Evolutionary conservation across 1,284 basidiomycete species (phyloP), one percentile per base, ranked within the genome.

Genomic region (Trametes pubescens): DNA sequence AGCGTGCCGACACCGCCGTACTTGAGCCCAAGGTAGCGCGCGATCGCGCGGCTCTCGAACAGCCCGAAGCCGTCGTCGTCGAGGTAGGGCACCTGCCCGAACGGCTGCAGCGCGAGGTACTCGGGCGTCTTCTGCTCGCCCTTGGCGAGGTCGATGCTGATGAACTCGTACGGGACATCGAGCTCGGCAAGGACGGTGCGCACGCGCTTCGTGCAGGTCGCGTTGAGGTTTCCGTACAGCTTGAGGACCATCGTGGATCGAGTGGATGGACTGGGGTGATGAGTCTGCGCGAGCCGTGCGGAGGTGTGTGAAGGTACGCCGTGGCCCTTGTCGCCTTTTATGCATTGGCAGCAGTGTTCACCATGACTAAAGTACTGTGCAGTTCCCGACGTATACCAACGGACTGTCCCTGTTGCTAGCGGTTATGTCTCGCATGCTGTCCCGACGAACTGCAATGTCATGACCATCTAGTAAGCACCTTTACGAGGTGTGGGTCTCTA

Each of bases 11-110:
- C 72, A 57, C 71, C 66, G 6, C 76, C 68, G 61, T 83, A 82
- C 70, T 85, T 84, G 60, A 75, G 74, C 56, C 78, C 79, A 63
- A 85, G 57, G 71, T 86, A 86, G 37, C 84, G 80, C 6, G 67
- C 67, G 62, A 88, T 87, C 2, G 86, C 85, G 38, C 86, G 82
- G 38, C 81, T 83, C 72, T 88, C 84, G 72, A 74, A 84, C 49
- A 84, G 66, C 56, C 72, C 65, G 73, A 83, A 81, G 16, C 80
- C 79, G 51, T 84, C 82, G 51, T 85, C 80, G 48, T 83, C 77
- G 60, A 91, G 80, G 74, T 83, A 88, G 1, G 89, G 89, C 65
- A 91, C 74, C 72, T 87, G 86, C 21, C 87, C 88, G 68, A 91
- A 91, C 0, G 90, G 89, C 65, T 91, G 88, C 24, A 79, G 73